These are phyloP conservation scores for Asterella californica DNA, from an alignment of 225 moss, liverwort and hornwort species.

Conservation along the genomic window DNA sequence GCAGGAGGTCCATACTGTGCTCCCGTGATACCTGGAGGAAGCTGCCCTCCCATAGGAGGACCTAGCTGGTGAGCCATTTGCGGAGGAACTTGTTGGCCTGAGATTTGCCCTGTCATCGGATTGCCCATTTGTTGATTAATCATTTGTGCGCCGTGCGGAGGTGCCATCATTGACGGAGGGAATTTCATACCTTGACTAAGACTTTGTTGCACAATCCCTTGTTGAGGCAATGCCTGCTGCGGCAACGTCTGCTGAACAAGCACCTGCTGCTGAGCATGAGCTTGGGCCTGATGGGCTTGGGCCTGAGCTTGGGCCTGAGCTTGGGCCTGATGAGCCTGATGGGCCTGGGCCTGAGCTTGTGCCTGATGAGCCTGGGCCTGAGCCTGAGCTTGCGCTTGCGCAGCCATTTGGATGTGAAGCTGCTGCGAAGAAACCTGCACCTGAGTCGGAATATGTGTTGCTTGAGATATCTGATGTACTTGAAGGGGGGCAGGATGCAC, in stretches of 20 bases:
- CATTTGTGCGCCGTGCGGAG: constrained; percentile 69
- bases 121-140: constrained; percentile 75
- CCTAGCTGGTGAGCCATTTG: constrained; percentile 79
- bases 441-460: constrained; percentile 25
- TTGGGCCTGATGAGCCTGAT: constrained; percentile 24
- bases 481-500: constrained; percentile 28
- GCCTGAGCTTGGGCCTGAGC: constrained; percentile 24
- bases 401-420: constrained; percentile 36
- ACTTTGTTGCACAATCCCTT: constrained; percentile 65
- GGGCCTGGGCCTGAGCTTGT: constrained; percentile 28
- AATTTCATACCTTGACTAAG: constrained; percentile 71
- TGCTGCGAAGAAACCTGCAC: constrained; percentile 37
- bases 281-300: constrained; percentile 46
- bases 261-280: constrained; percentile 40
- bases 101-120: constrained; percentile 68
- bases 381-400: constrained; percentile 18
- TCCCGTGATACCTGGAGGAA: constrained; percentile 68
- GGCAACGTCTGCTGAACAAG: constrained; percentile 48
- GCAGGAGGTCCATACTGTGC: constrained; percentile 56
- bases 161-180: constrained; percentile 61
- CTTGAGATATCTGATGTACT: constrained; percentile 36
- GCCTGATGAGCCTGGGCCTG: constrained; percentile 41
- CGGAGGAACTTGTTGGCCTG: constrained; percentile 54
- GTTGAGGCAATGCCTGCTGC: constrained; percentile 49
- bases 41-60: constrained; percentile 67